Base-by-base conservation (phyloP, 2,329 filamentous ascomycete genomes). In the Xylariaceae sp. region DNA sequence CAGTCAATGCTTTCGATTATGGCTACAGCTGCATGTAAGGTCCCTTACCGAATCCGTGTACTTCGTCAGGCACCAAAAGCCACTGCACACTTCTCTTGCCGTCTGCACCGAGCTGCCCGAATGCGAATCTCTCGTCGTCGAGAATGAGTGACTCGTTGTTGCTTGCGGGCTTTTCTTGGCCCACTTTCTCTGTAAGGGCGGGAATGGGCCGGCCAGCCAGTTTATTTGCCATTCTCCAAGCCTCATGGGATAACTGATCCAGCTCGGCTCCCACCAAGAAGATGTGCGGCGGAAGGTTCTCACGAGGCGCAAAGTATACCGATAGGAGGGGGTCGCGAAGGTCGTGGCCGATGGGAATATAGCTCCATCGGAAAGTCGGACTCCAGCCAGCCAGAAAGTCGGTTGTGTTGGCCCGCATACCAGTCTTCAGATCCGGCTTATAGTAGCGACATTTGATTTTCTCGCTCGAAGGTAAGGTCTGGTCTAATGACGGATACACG, bases 191-290 rank as follows among this genome's bases (percentile, higher is more conserved):
- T 0, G 60, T 57, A 4, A 62, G 3, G n/a, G 60, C 16, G 29
- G 70, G 64, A n/a, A 64, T 60, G 8, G 64, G 55, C 20, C 66
- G 61, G 1, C 70, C 71, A 4, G 70, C 70, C 3, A 76, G 52
- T 40, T 61, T 65, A 49, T 65, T 70, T 18, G 71, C 71, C 64
- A 76, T 63, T 23, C 69, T 59, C 70, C 71, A 75, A 7, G 59
- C 69, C 62, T 80, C 79, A 27, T 72, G 67, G 1, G 71, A 72
- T 11, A 79, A 61, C 64, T 77, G 72, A 61, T 81, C 79, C 48
- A 77, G 70, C 67, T 81, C 75, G 11, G 70, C 70, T 0, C 66
- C 75, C 6, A 80, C 56, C 27, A 78, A 60, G 55, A 76, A 80
- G 3, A 81, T 66, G 37, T 73, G 67, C 15, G 61, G 63, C 4